These are phyloP conservation scores for Ganoderma lucidum DNA, from an alignment of 1,284 basidiomycete species.

Conservation along the genomic window DNA sequence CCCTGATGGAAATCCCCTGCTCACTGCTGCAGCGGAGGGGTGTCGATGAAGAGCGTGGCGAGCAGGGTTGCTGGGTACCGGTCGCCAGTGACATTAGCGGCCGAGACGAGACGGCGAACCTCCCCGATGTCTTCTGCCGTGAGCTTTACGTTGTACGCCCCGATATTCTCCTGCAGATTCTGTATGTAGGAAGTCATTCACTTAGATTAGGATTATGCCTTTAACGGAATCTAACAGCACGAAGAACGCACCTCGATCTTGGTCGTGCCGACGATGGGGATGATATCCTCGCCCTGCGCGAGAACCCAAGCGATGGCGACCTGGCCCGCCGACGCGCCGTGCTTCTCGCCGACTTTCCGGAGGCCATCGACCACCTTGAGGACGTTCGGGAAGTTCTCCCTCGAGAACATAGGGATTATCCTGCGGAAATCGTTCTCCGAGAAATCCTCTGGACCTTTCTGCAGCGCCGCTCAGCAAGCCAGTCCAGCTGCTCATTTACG, in stretches of 20 bases:
- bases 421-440: constrained; percentile 56
- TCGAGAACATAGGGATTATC: constrained; percentile 46
- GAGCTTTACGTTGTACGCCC: constrained; percentile 39
- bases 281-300: constrained; percentile 45
- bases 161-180: constrained; percentile 47
- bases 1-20: too few relatives aligned
- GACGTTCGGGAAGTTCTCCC: constrained; percentile 56
- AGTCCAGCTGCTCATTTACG: too few relatives aligned
- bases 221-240: neutral
- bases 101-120: constrained; percentile 37
- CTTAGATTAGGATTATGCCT: neutral
- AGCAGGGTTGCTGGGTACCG: constrained; percentile 23
- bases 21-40: constrained; percentile 24
- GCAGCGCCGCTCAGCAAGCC: neutral
- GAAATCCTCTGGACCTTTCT: constrained; percentile 61
- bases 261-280: constrained; percentile 49
- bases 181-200: constrained; percentile 23
- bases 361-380: constrained; percentile 49
- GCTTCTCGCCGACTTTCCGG: constrained; percentile 39
- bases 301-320: constrained; percentile 54
- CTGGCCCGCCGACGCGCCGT: constrained; percentile 47
- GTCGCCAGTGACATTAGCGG: constrained; percentile 30
- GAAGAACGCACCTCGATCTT: constrained; percentile 30
- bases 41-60: constrained; percentile 24
- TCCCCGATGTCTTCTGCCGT: constrained; percentile 39